These are phyloP conservation scores for Diplocarpon mali DNA, from an alignment of 2,329 filamentous ascomycete genomes.

Conservation along the genomic window DNA sequence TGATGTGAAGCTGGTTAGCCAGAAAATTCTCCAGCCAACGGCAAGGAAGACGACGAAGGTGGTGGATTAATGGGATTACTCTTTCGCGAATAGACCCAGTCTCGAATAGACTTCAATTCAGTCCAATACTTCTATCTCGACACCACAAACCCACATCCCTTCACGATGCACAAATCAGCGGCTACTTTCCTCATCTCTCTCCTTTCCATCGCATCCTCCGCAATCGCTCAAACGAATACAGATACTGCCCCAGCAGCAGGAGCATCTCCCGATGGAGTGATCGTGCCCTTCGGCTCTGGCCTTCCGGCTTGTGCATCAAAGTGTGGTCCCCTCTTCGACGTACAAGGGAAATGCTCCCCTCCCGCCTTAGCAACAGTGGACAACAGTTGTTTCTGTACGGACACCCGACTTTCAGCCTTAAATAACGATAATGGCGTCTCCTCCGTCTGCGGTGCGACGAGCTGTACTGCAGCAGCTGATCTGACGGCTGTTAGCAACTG, in stretches of 20 bases:
- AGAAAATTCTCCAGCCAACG: background rate
- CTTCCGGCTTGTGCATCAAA: slow-evolving; percentile 51
- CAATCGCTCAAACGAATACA: slow-evolving; percentile 28
- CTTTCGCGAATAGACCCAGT: background rate
- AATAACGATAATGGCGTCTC: slow-evolving; percentile 43
- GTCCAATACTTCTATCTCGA: background rate
- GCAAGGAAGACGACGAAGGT: background rate
- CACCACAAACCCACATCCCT: background rate
- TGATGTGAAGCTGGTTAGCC: background rate
- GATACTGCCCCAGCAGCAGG: slow-evolving; percentile 28
- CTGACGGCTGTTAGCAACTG: slow-evolving; percentile 52
- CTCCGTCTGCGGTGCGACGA: slow-evolving; percentile 47
- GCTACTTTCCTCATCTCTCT: slow-evolving; percentile 5
- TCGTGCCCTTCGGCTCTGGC: slow-evolving; percentile 43
- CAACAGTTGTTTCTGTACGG: slow-evolving; percentile 63
- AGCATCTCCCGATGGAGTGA: slow-evolving; percentile 20
- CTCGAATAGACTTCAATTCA: background rate
- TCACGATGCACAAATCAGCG: slow-evolving; percentile 6
- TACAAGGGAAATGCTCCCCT: slow-evolving; percentile 61
- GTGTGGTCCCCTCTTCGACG: slow-evolving; percentile 55
- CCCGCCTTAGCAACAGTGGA: slow-evolving; percentile 43
- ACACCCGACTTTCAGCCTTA: slow-evolving; percentile 46
- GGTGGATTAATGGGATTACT: background rate
- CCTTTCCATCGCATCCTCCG: slow-evolving; percentile 6
- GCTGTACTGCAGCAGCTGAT: slow-evolving; percentile 38